Base-by-base conservation (phyloP, 176 grass and related monocot species). In the Olyra latifolia region DNA sequence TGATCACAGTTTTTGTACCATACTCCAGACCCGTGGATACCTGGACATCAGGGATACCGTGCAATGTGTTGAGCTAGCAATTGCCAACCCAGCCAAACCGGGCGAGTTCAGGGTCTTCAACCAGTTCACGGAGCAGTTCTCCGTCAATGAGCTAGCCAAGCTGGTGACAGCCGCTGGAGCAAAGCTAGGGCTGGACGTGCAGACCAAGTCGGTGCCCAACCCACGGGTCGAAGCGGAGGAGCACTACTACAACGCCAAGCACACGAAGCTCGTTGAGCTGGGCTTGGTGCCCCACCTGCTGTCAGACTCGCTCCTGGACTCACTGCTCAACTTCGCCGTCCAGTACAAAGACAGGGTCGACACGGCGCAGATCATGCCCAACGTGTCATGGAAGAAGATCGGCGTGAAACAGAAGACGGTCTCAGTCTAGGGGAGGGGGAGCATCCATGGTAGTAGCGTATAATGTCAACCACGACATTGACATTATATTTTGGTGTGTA, bases 81-180 rank as follows among this genome's bases (percentile, higher is more conserved):
- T 97, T 29, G 91, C 92, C 22, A 97, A 94, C 87, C 95, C 92
- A 28, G 95, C 95, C 10, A 97, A 92, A 48, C 85, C 40, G 4
- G 92, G 95, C 4, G 95, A 97, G 64, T 97, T 97, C 78, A 94
- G 95, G 68, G 95, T 97, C 17, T 97, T 97, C 69, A 97, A 97
- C 80, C 95, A 97, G 58, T 97, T 97, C 89, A 97, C 95, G 0
- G 95, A 97, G 68, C 91, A 94, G 48, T 97, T 97, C 80, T 97
- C 95, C 0, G 92, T 97, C 15, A 97, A 97, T 23, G 85, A 97
- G 24, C 89, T 97, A 7, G 89, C 95, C 16, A 88, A 59, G 2
- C 88, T 97, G 80, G 91, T 97, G 12, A 94, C 91, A 4, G 72
- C 81, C 1, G 89, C 91, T 0, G 94, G 94, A 19, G 85, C 84